Conservation (phyloP, 2,329 filamentous ascomycete species). For the Chaetomium olivaceum region DNA sequence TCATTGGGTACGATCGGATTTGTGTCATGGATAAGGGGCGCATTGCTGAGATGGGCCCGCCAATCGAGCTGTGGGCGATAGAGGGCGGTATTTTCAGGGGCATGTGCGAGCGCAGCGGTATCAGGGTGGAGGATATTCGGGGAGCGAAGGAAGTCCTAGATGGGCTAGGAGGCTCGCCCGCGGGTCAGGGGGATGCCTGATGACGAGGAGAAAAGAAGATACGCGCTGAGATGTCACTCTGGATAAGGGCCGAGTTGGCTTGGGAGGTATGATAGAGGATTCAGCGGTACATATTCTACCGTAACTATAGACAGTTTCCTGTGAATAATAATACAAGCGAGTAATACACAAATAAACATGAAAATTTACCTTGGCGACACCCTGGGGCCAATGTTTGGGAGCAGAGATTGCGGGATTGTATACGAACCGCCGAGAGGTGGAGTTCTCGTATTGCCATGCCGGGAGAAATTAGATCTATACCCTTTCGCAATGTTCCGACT, state of each 20-base stretch:
- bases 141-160: slow-evolving; percentile 44
- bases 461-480: background rate
- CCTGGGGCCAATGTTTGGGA: background rate
- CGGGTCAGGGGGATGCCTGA: background rate
- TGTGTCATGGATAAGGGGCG: slow-evolving; percentile 90
- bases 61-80: slow-evolving; percentile 68
- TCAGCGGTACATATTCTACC: background rate
- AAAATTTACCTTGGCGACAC: background rate
- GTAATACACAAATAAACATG: background rate
- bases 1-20: slow-evolving; percentile 91
- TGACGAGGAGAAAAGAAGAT: background rate
- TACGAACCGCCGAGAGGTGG: background rate
- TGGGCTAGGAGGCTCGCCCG: background rate
- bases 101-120: slow-evolving; percentile 89
- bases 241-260: background rate
- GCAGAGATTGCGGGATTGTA: background rate
- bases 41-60: slow-evolving; percentile 84
- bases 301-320: background rate
- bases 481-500: background rate
- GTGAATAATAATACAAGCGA: background rate
- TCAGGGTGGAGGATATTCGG: slow-evolving; percentile 59
- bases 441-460: background rate
- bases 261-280: background rate
- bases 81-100: slow-evolving; percentile 76
- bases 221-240: background rate